A percentile compares a stretch with the other conserved stretches of the same genome.
Evolutionary conservation across 805 yeast species (phyloP).

Genomic region (Lachancea fermentati): DNA sequence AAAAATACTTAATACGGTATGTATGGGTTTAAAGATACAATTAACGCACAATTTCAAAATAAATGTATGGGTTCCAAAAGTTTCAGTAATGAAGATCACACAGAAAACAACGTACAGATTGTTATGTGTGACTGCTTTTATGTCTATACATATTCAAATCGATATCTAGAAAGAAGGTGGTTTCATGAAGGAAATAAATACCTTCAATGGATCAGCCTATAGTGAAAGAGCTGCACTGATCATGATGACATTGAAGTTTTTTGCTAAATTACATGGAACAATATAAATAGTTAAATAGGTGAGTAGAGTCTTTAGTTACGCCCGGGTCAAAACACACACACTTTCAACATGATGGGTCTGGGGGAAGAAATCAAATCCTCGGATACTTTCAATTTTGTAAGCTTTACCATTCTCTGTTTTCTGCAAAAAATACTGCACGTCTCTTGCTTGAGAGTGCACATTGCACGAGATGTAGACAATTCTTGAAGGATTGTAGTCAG

Average conservation of each 20-base stretch:
- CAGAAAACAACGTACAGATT: no score
- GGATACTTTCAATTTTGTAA: conserved; percentile 72
- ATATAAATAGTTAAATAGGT: neutral
- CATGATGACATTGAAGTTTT: neutral
- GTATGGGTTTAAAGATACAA: no score
- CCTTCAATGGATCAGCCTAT: no score
- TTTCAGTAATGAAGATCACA: no score
- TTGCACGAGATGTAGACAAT: conserved; percentile 96
- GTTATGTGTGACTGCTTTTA: no score
- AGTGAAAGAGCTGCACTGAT: neutral
- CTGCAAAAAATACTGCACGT: conserved; percentile 73
- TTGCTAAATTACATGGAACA: neutral
- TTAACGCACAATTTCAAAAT: no score
- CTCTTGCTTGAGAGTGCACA: conserved; percentile 96
- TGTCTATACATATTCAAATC: no score
- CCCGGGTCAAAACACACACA: conserved; percentile 60
- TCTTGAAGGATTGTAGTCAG: conserved; percentile 75
- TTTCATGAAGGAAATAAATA: no score
- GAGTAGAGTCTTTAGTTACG: conserved; percentile 2
- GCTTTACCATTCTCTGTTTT: conserved; percentile 54
- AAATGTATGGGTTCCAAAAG: no score
- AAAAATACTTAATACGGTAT: no score
- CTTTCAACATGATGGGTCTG: conserved; percentile 91
- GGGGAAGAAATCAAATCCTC: conserved; percentile 96
- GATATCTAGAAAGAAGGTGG: no score